Percentiles rank a stretch among this genome's conserved stretches.
Evolutionary conservation across 169 alveolate species (phyloP).

Genomic region (Cryptosporidium ryanae): DNA sequence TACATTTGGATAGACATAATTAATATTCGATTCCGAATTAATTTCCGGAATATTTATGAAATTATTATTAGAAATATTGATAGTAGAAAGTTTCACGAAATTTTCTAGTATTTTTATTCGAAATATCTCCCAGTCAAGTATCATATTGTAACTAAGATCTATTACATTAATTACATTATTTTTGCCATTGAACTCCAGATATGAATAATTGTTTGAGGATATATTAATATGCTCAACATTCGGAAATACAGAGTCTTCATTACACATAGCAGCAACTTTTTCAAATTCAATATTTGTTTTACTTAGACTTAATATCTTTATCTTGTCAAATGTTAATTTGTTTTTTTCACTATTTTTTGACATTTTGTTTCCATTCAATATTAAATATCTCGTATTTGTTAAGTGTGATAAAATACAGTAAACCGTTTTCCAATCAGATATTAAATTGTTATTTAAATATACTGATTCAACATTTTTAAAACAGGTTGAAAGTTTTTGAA

Average conservation of each 20-base stretch:
- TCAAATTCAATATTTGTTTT: conserved; percentile 29
- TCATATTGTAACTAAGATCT: conserved; percentile 31
- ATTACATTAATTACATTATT: conserved; percentile 4
- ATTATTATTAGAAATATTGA: conserved; percentile 39
- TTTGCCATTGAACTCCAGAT: background rate
- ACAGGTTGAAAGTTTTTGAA: background rate
- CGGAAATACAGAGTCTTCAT: conserved; percentile 24
- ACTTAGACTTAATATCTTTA: conserved; percentile 41
- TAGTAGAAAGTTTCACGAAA: background rate
- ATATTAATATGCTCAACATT: conserved; percentile 30
- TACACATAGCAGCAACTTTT: conserved; percentile 1
- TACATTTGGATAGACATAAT: background rate
- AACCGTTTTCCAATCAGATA: conserved; percentile 30
- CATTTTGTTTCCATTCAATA: conserved; percentile 33
- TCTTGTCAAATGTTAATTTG: background rate
- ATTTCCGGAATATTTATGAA: conserved; percentile 9
- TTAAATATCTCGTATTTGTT: conserved; percentile 28
- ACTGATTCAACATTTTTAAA: background rate
- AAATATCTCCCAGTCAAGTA: conserved; percentile 20
- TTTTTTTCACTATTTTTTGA: background rate
- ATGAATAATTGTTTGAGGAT: conserved; percentile 37
- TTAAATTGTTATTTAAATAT: conserved; percentile 21
- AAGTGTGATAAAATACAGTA: conserved; percentile 58
- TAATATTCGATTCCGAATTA: background rate
- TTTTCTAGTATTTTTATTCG: background rate